phyloP scores from a whole-genome alignment of 164 flowering plant genomes.

The Saururus chinensis region DNA sequence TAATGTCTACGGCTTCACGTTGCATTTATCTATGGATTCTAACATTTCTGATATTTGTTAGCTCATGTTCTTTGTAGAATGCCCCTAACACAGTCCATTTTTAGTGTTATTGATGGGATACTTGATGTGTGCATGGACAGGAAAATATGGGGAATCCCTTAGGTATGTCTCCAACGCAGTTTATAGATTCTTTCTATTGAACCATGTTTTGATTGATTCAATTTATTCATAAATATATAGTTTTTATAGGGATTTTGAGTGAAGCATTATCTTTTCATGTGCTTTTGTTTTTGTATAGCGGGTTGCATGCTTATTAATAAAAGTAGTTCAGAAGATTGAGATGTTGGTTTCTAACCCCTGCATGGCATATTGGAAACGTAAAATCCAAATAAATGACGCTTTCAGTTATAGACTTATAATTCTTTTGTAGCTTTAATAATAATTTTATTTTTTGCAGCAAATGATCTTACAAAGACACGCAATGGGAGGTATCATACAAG shows the following conservation, averaged over 20 bases:
- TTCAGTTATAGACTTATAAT: background rate
- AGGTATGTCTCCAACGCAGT: constrained; percentile 33
- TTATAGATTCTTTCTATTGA: background rate
- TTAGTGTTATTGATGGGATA: constrained; percentile 45
- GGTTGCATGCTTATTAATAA: constrained; percentile 50
- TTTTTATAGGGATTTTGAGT: too few relatives aligned
- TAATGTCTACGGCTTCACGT: constrained; percentile 9
- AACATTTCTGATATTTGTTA: background rate
- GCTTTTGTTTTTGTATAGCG: constrained; percentile 21
- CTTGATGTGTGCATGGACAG: constrained; percentile 61
- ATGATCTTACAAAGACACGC: constrained; percentile 52
- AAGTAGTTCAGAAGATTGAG: constrained; percentile 70
- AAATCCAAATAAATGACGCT: background rate
- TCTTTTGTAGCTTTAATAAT: constrained; percentile 6
- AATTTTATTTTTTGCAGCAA: constrained; percentile 53
- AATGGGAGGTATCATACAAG: constrained; percentile 67
- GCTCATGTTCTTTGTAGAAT: constrained; percentile 35
- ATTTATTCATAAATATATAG: too few relatives aligned
- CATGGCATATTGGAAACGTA: constrained; percentile 61
- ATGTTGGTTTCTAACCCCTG: constrained; percentile 56
- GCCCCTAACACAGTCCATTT: constrained; percentile 63
- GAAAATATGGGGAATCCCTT: constrained; percentile 65
- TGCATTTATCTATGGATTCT: background rate
- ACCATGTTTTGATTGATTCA: too few relatives aligned
- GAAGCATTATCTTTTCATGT: background rate